Base-by-base conservation (phyloP, 768 basidiomycete species). In the Termitomyces sp. region DNA sequence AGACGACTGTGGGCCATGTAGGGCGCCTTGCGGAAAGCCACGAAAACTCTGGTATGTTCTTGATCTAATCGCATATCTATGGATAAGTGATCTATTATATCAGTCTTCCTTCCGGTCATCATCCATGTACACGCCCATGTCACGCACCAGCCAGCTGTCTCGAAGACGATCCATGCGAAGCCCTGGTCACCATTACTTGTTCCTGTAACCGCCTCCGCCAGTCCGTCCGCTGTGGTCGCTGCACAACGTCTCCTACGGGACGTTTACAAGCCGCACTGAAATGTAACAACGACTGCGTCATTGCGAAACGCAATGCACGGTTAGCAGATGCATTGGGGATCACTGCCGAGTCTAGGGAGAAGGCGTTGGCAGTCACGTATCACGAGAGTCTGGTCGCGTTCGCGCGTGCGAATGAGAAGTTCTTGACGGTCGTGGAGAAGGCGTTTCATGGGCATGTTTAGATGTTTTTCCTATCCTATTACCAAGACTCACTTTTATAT, bases 311-410 rank as follows among this genome's bases (percentile, higher is more conserved):
- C 11, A 98, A 97, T 63, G 91, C 87, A 0, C 75, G 84, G 35
- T 72, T 99, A 8, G 97, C 97, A 0, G 93, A 94, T 39, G 97
- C 97, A 1, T 72, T 99, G 5, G 94, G 95, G 0, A 96, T 98
- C 64, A 86, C 73, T 39, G 69, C 79, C 16, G 79, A 84, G 43
- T 71, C 67, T 7, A 72, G 76, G 17, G 79, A 75, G 46, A 69
- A 71, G 59, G 64, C 57, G 11, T 62, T 61, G 19, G 70, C 72
- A 49, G 79, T 79, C 48, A 74, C 71, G 4, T 96, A 90, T 68
- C 69, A 71, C 21, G 78, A 84, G 2, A 89, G 91, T 42, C 64
- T 95, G 21, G 68, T 84, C 1, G 70, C 67, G 2, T 86, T 87
- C 64, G 89, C 81, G 17, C 76, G 75, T 42, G 76, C 74, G 1